These are phyloP conservation scores for Diutina rugosa DNA, from an alignment of 1,139 yeast genomes.

Conservation along the genomic window DNA sequence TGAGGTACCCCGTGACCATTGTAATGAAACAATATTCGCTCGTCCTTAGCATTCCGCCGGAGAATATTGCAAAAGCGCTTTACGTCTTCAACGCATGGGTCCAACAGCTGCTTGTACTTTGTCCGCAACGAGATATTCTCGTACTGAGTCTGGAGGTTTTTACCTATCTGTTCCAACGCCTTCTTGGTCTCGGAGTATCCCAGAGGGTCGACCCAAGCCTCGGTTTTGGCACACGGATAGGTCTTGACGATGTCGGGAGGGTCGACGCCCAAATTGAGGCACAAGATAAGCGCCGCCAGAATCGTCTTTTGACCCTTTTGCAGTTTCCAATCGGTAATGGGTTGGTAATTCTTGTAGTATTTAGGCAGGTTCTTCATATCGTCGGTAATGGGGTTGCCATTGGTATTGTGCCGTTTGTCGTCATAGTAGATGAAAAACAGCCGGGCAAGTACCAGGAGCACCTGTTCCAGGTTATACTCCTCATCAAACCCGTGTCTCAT, in stretches of 20 bases:
- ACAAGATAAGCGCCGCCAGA: constrained; percentile 84
- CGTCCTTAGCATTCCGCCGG: constrained; percentile 84
- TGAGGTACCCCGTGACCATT: constrained; percentile 99
- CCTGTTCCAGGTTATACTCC: constrained; percentile 51
- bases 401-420: constrained; percentile 84
- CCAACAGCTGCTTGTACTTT: constrained; percentile 79
- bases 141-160: constrained; percentile 74
- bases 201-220: constrained; percentile 90
- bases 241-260: constrained; percentile 96
- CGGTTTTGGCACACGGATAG: constrained; percentile 84
- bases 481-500: constrained; percentile 77
- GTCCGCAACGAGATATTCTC: constrained; percentile 83
- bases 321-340: constrained; percentile 80
- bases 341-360: constrained; percentile 43
- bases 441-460: constrained; percentile 50
- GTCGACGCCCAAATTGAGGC: constrained; percentile 88
- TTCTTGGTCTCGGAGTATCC: constrained; percentile 77
- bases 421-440: constrained; percentile 72
- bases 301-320: constrained; percentile 89
- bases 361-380: constrained; percentile 33
- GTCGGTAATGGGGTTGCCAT: constrained; percentile 69
- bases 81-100: constrained; percentile 93
- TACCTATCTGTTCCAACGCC: constrained; percentile 87
- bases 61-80: constrained; percentile 84
- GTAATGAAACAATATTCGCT: constrained; percentile 81